phyloP scores from a whole-genome alignment of 2,329 filamentous ascomycete species.

The Fusarium illudens region DNA sequence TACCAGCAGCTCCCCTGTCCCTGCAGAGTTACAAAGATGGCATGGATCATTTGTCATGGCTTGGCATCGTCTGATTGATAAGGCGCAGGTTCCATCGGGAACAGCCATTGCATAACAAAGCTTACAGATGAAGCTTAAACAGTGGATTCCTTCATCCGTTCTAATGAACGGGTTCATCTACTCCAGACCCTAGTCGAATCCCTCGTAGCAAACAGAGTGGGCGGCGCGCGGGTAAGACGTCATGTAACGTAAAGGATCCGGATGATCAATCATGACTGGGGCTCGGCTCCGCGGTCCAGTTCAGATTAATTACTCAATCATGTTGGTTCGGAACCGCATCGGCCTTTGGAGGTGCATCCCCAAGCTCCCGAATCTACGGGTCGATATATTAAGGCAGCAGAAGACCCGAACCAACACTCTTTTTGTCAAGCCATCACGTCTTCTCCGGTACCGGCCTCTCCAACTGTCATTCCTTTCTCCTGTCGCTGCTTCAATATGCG shows the following conservation, averaged over 20 bases:
- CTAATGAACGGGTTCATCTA: neutral
- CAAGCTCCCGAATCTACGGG: neutral
- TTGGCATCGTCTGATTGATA: neutral
- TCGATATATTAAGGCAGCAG: neutral
- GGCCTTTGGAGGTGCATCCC: neutral
- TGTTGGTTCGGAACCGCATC: neutral
- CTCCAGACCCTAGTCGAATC: neutral
- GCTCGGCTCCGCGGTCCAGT: neutral
- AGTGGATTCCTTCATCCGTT: neutral
- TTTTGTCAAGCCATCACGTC: neutral
- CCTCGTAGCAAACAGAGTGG: neutral
- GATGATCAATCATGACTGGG: neutral
- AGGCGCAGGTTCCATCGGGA: neutral
- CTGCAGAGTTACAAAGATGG: neutral
- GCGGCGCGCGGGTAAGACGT: neutral
- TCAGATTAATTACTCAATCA: neutral
- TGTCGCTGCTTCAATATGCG: constrained; percentile 1
- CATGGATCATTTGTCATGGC: neutral
- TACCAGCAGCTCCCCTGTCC: neutral
- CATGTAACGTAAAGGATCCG: neutral
- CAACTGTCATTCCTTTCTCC: neutral
- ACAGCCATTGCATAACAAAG: neutral
- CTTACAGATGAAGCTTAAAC: neutral
- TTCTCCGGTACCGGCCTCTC: neutral
- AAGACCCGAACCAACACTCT: neutral